Base-by-base conservation (phyloP, 2,329 filamentous ascomycete species). In the Coniochaeta sp. region DNA sequence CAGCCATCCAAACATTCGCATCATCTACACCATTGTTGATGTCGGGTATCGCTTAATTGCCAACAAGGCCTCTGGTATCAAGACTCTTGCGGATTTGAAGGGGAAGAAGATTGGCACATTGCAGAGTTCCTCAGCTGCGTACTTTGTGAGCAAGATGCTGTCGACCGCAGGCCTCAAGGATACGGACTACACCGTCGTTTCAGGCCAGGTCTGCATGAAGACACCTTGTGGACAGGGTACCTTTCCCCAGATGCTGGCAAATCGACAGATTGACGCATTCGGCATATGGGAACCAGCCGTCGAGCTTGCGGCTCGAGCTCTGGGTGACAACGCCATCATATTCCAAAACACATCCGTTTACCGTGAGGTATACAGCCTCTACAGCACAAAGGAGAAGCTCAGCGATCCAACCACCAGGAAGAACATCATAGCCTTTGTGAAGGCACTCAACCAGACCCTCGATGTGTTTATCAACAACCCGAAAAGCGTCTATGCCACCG, bases 211-310 rank as follows among this genome's bases (percentile, higher is more conserved):
- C 8, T 74, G 71, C 62, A 66, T 69, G 60, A 60, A 65, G 42
- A 61, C 61, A 4, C 71, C 72, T 1, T 74, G 72, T 61, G 69
- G 62, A 8, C 57, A 64, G 1, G 60, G 61, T n/a, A 70, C 69
- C 2, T 65, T 71, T 42, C 72, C 72, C 4, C 60, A 62, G 10
- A 66, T 69, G 69, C 64, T 74, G 30, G 61, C 62, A 42, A 58
- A 56, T 17, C 62, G 66, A 1, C 61, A 64, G 32, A 65, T 73
- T 26, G 69, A 73, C 60, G 71, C 70, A 0, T 71, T 72, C 34
- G 71, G 70, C 30, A 65, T 71, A 58, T 74, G 71, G 72, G 71
- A 73, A 65, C 69, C 71, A 24, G 66, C 68, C 17, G 69, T 72
- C 8, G 66, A 73, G 65, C 64, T 73, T 3, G 70, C 65, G 3